Evolutionary conservation across 441 rosid genomes (phyloP).

Genomic region (Syzygium syzygioides): DNA sequence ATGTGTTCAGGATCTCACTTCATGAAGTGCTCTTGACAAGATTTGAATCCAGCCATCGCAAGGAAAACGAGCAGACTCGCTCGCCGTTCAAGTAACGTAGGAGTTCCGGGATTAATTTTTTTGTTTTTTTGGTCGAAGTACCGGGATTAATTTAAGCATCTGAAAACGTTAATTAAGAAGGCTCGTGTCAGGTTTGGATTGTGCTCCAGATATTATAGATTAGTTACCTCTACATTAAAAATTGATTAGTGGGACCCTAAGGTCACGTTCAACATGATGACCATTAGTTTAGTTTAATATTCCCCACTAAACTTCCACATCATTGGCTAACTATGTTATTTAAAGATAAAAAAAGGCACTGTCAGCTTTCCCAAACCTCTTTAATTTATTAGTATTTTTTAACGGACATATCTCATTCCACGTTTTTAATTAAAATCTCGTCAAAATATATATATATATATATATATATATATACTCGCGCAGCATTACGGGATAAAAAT

Average conservation of each 20-base stretch:
- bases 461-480: background rate
- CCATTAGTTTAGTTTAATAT: background rate
- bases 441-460: too few relatives aligned
- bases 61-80: background rate
- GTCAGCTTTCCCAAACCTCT: background rate
- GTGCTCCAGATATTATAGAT: too few relatives aligned
- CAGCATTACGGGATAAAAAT: background rate
- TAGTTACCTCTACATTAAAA: too few relatives aligned
- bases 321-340: background rate
- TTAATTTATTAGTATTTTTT: background rate
- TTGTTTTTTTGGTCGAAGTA: too few relatives aligned
- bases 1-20: fast-evolving
- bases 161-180: background rate
- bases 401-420: background rate
- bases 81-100: background rate
- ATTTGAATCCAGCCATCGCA: background rate
- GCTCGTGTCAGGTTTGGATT: background rate
- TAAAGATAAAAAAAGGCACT: background rate
- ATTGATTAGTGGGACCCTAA: background rate
- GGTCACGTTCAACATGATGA: background rate
- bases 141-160: background rate
- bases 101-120: background rate
- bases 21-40: background rate
- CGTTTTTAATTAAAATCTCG: background rate
- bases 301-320: background rate